A percentile compares a stretch with the other conserved stretches of the same genome.
These are phyloP conservation scores for Lachnellula hyalina DNA, from an alignment of 2,329 filamentous ascomycete species.

Conservation along the genomic window DNA sequence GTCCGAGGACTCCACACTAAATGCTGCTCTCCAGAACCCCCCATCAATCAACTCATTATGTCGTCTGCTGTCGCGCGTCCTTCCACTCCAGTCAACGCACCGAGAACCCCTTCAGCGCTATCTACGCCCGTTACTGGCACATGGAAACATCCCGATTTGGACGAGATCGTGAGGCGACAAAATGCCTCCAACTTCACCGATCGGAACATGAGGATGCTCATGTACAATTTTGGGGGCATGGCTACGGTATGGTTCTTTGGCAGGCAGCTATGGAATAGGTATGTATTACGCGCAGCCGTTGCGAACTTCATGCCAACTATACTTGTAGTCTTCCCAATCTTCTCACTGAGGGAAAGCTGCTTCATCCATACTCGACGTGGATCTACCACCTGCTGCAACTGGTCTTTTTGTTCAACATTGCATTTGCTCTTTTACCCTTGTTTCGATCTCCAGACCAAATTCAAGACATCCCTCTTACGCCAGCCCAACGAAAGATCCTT, in stretches of 20 bases:
- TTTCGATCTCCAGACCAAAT: constrained; percentile 69
- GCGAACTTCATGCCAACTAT: constrained; percentile 6
- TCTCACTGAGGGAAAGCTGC: constrained; percentile 14
- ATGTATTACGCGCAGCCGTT: constrained; percentile 1
- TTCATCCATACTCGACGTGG: constrained; percentile 25
- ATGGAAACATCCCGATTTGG: constrained; percentile 85
- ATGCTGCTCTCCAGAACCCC: neutral
- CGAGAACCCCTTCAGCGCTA: constrained; percentile 10
- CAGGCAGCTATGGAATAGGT: constrained; percentile 29
- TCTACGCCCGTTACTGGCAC: constrained; percentile 52
- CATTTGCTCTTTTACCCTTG: constrained; percentile 65
- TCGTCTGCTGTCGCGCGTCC: constrained; percentile 20
- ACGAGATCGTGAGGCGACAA: constrained; percentile 80
- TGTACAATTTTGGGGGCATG: constrained; percentile 60
- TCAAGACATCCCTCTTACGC: constrained; percentile 83
- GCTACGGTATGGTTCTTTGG: constrained; percentile 42
- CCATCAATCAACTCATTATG: neutral
- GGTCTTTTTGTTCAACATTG: constrained; percentile 65
- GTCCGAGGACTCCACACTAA: neutral
- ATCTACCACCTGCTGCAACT: constrained; percentile 45
- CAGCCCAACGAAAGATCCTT: constrained; percentile 79
- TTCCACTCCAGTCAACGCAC: constrained; percentile 20
- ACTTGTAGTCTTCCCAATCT: constrained; percentile 25
- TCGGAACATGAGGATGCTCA: constrained; percentile 64
- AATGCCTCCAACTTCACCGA: constrained; percentile 74